phyloP scores from a whole-genome alignment of 306 rosid species.

The Herpetospermum pedunculosum region DNA sequence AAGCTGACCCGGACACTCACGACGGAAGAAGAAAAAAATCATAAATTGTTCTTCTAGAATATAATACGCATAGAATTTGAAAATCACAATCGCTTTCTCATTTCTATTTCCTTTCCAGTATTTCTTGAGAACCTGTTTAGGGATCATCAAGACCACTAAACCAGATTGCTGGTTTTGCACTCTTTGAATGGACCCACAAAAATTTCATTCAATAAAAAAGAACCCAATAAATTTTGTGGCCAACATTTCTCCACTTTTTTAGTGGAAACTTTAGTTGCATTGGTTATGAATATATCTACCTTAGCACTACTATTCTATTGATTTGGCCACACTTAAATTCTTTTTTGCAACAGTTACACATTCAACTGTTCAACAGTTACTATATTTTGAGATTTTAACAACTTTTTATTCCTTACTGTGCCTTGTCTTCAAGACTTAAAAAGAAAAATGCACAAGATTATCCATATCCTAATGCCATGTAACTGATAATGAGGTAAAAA shows the following conservation, averaged over 20 bases:
- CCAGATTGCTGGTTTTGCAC: neutral
- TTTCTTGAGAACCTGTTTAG: neutral
- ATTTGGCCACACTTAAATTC: neutral
- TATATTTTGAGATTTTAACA: neutral
- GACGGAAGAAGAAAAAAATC: too few relatives aligned
- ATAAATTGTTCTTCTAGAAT: too few relatives aligned
- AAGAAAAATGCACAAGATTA: neutral
- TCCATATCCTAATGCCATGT: neutral
- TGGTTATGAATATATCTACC: neutral
- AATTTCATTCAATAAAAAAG: neutral
- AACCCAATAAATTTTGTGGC: neutral
- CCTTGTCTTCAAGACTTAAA: neutral
- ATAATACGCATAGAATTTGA: too few relatives aligned
- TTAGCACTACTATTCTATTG: neutral
- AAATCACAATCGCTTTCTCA: too few relatives aligned
- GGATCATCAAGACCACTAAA: neutral
- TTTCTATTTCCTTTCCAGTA: neutral
- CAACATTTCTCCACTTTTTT: neutral
- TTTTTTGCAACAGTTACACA: neutral
- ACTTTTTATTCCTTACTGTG: neutral
- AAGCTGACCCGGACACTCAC: too few relatives aligned
- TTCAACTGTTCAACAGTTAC: neutral
- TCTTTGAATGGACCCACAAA: neutral
- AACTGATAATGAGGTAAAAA: neutral
- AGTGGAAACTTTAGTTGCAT: slow-evolving; percentile 1